phyloP scores from a whole-genome alignment of 2,329 filamentous ascomycete genomes.

The Clarireedia homoeocarpa region DNA sequence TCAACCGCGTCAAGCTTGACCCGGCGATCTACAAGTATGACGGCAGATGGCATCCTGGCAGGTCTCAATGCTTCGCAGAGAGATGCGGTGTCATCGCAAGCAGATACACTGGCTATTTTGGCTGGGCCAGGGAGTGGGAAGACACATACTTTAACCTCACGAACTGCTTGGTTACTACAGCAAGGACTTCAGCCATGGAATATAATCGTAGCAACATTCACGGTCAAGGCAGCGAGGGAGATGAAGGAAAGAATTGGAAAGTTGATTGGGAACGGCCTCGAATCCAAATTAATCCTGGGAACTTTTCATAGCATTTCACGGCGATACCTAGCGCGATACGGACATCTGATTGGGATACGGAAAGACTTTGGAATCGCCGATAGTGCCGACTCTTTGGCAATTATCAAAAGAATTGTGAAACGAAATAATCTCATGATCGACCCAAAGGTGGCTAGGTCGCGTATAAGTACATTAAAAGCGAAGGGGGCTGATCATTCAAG shows the following conservation, averaged over 20 bases:
- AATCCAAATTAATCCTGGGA: slow-evolving; percentile 73
- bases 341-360: slow-evolving; percentile 71
- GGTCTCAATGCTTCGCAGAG: slow-evolving; percentile 59
- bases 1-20: no score
- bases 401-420: slow-evolving; percentile 78
- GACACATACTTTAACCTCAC: slow-evolving; percentile 88
- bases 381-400: slow-evolving; percentile 67
- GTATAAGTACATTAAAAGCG: slow-evolving; percentile 65
- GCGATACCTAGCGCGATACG: slow-evolving; percentile 77
- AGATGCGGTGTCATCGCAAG: slow-evolving; percentile 54
- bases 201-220: slow-evolving; percentile 93
- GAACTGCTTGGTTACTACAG: slow-evolving; percentile 81
- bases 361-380: slow-evolving; percentile 90
- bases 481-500: slow-evolving; percentile 34
- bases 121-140: slow-evolving; percentile 72
- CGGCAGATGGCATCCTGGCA: slow-evolving; percentile 37
- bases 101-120: slow-evolving; percentile 52
- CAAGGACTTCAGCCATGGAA: slow-evolving; percentile 72
- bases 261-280: slow-evolving; percentile 69
- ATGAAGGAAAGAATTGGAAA: slow-evolving; percentile 84
- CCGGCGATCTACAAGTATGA: slow-evolving; percentile 14
- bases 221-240: slow-evolving; percentile 86
- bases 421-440: slow-evolving; percentile 62
- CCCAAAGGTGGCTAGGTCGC: slow-evolving; percentile 58
- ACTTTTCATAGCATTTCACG: slow-evolving; percentile 93